Conservation (phyloP, 1,284 basidiomycete species). For the Inonotus obliquus region DNA sequence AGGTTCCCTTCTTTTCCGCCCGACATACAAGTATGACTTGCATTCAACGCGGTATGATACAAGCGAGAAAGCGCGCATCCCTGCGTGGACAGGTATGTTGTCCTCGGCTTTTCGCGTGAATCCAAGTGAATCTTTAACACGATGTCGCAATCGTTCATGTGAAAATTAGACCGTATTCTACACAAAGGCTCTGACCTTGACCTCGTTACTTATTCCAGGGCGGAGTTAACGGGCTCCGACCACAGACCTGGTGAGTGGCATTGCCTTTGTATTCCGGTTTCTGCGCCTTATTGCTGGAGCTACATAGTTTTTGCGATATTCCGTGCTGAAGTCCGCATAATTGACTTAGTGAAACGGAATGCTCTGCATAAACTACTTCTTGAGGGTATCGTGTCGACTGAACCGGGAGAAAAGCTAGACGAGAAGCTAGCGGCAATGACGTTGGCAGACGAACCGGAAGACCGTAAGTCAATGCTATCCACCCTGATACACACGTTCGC, state of each 20-base stretch:
- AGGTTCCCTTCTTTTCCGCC: constrained; percentile 82
- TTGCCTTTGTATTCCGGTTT: background rate
- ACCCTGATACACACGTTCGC: background rate
- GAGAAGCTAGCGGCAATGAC: constrained; percentile 58
- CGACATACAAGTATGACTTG: constrained; percentile 86
- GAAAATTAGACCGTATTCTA: constrained; percentile 78
- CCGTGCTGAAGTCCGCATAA: constrained; percentile 67
- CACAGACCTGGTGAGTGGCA: constrained; percentile 75
- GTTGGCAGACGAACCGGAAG: constrained; percentile 34
- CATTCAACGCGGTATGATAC: constrained; percentile 89
- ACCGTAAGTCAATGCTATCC: constrained; percentile 32
- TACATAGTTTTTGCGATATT: constrained; percentile 79
- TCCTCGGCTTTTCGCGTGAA: background rate
- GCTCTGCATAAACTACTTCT: constrained; percentile 67
- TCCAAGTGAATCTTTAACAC: background rate
- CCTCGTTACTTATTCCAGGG: constrained; percentile 61
- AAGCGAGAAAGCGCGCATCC: constrained; percentile 93
- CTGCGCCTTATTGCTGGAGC: background rate
- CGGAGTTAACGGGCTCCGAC: constrained; percentile 86
- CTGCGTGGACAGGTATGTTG: constrained; percentile 87
- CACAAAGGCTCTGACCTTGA: constrained; percentile 73
- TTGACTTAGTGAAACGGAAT: constrained; percentile 74
- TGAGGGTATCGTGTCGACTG: constrained; percentile 53
- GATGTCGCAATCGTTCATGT: background rate
- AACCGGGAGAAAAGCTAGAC: constrained; percentile 62